Evolutionary conservation across 495 filamentous ascomycete species (phyloP), one percentile per base, ranked within the genome.

Genomic region (Parmelia sp.): DNA sequence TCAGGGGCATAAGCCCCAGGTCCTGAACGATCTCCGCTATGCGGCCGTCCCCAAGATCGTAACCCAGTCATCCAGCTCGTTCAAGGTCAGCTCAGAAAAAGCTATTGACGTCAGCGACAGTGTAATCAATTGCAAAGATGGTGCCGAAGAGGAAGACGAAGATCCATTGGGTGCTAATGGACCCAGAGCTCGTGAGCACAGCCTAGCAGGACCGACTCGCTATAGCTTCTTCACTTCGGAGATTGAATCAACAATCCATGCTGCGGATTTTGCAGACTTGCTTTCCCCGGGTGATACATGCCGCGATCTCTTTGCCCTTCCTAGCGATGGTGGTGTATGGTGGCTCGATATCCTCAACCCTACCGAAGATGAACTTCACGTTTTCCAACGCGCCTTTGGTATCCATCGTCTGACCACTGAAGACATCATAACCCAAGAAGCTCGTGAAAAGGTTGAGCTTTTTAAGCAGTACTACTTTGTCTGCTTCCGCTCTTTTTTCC

Each of bases 391-490:
- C 63, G 92, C 95, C 7, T 98, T 98, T 72, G 88, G 88, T 11
- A 89, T 97, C 57, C 93, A 98, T 74, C 93, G 91, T 7, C 74
- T 98, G 75, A 97, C 93, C 14, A 88, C 89, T 23, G 93, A 98
- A 76, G 93, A 98, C 79, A 96, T 98, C 65, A 84, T 86, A 40
- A 94, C 88, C 4, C 91, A 96, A 72, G 93, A 98, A 78, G 87
- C 91, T 21, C 91, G 93, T 29, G 93, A 98, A 77, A 98, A 98
- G 78, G 96, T 98, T 40, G 94, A 98, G 74, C 85, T 98, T 39
- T 98, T 98, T 77, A 88, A 90, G 35, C 88, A 90, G 56, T 98
- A 98, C 79, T 98, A 98, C 72, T 96, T 98, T 71, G 91, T 96
- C 59, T 96, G 90, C 73, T 98, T 97, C 82, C 87, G 93, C 36